Percentiles rank a stretch among this genome's conserved stretches.
These are phyloP conservation scores for Drechslera avenae DNA, from an alignment of 2,329 filamentous ascomycete species.

Conservation along the genomic window DNA sequence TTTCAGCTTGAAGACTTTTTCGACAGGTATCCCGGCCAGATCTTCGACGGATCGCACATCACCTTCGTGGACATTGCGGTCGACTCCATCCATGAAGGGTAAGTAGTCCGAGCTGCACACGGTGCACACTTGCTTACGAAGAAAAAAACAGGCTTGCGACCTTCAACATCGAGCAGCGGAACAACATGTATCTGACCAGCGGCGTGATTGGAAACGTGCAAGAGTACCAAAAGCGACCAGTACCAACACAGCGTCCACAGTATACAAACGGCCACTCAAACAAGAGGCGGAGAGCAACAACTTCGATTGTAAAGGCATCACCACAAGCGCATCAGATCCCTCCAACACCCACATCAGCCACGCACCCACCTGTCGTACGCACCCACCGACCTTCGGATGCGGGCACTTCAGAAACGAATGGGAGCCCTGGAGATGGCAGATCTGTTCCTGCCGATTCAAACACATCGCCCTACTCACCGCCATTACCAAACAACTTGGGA, in stretches of 20 bases:
- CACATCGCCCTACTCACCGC: constrained; percentile 37
- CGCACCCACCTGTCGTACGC: constrained; percentile 27
- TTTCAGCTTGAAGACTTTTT: constrained; percentile 90
- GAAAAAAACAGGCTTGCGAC: constrained; percentile 39
- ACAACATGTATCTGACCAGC: constrained; percentile 45
- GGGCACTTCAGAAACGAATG: constrained; percentile 29
- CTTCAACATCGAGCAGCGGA: constrained; percentile 46
- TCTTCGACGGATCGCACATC: constrained; percentile 76
- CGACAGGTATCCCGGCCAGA: constrained; percentile 74
- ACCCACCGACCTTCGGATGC: constrained; percentile 30
- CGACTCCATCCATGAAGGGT: constrained; percentile 65
- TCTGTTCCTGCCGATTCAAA: constrained; percentile 27
- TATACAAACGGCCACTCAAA: constrained; percentile 40
- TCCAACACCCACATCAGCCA: constrained; percentile 41
- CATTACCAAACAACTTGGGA: constrained; percentile 25
- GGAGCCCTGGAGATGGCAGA: constrained; percentile 30
- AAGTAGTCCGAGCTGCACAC: constrained; percentile 24
- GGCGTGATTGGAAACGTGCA: constrained; percentile 34
- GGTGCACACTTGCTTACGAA: constrained; percentile 16
- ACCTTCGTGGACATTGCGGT: constrained; percentile 70
- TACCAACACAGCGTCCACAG: constrained; percentile 30
- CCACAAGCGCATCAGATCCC: constrained; percentile 27
- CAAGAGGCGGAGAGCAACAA: constrained; percentile 45
- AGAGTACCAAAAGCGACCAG: constrained; percentile 33
- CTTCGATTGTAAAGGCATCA: constrained; percentile 31